Conservation (phyloP, 2,329 filamentous ascomycete genomes). For the Fusarium sp. region DNA sequence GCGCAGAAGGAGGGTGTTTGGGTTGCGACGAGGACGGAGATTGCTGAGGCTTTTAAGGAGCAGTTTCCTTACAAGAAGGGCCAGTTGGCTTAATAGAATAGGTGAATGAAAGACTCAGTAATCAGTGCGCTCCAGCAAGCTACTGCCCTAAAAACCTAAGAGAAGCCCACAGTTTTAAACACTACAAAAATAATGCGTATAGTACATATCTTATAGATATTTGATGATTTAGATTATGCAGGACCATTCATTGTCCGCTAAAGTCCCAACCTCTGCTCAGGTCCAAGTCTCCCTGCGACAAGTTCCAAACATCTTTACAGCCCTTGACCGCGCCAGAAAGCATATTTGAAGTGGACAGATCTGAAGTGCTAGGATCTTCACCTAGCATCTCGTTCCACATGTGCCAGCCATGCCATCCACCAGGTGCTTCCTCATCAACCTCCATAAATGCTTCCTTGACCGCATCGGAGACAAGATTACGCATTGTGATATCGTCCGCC, state of each 20-base stretch:
- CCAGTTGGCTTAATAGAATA: background rate
- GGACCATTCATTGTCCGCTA: background rate
- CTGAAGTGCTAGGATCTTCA: background rate
- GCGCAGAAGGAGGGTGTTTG: background rate
- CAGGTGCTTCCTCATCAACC: background rate
- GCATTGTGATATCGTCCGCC: background rate
- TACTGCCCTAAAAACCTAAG: accelerated
- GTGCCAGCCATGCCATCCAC: background rate
- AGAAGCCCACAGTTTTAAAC: accelerated
- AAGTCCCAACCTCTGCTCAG: background rate
- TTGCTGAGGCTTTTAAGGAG: background rate
- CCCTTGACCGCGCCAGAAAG: background rate
- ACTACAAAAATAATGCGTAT: too few relatives aligned
- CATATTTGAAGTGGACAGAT: background rate
- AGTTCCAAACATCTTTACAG: background rate
- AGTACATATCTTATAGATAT: too few relatives aligned
- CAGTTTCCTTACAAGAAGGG: background rate
- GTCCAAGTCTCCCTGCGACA: background rate
- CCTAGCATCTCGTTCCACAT: background rate
- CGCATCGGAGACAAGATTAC: background rate
- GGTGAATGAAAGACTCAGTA: background rate
- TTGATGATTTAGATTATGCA: background rate
- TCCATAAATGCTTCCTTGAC: background rate
- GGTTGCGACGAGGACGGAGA: background rate
- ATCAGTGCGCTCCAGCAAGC: accelerated